Conservation (phyloP, 352 stramenopile genomes). For the Globisporangium spiculum region DNA sequence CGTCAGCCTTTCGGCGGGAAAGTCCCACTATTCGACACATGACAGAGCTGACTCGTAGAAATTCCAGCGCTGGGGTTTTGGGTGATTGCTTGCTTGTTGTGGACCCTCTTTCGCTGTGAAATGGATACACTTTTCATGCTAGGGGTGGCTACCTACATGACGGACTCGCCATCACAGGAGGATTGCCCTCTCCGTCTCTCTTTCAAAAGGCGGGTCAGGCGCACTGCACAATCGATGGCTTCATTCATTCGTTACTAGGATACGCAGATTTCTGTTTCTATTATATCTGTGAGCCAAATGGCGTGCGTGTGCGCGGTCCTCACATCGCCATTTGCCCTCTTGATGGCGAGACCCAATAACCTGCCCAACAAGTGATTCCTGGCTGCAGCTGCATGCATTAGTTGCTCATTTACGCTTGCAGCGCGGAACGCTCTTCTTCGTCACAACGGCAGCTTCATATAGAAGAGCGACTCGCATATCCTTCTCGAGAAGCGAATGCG, state of each 20-base stretch:
- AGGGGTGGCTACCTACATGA: not conserved
- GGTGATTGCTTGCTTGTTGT: not conserved
- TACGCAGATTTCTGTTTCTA: not conserved
- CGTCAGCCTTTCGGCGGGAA: not conserved
- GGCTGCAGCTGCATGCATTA: too few relatives aligned
- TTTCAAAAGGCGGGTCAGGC: not conserved
- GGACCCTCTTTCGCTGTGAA: not conserved
- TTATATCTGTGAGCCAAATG: not conserved
- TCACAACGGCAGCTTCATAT: too few relatives aligned
- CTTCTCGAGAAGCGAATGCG: too few relatives aligned
- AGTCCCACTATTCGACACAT: not conserved
- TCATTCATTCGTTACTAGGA: not conserved
- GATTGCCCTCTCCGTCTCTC: not conserved
- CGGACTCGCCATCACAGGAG: not conserved
- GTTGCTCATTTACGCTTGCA: too few relatives aligned
- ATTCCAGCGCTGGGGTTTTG: not conserved
- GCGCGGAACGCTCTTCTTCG: too few relatives aligned
- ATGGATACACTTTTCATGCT: not conserved
- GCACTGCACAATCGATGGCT: not conserved
- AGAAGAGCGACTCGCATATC: too few relatives aligned
- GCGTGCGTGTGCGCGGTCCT: not conserved
- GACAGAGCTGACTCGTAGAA: not conserved
- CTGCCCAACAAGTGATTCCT: too few relatives aligned
- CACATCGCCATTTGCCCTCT: not conserved
- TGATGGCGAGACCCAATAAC: not conserved